A percentile compares a stretch with the other conserved stretches of the same genome.
phyloP scores from a whole-genome alignment of 2,329 filamentous ascomycete genomes.

The Sphaceloma murrayae region DNA sequence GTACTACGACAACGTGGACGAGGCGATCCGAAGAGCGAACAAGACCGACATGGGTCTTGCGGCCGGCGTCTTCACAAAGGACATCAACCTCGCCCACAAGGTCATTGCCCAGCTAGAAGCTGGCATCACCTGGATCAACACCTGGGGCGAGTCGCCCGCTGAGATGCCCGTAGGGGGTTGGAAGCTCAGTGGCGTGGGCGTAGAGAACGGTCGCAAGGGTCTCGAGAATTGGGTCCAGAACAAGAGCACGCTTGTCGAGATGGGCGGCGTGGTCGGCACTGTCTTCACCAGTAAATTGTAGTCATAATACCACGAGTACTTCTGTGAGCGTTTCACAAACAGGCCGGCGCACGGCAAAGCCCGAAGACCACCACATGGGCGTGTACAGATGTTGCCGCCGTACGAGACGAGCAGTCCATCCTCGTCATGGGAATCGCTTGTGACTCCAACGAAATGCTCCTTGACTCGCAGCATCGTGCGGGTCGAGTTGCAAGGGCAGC shows the following conservation, averaged over 20 bases:
- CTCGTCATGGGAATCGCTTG: too few relatives aligned
- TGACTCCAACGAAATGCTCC: too few relatives aligned
- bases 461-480: too few relatives aligned
- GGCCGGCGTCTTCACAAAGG: constrained; percentile 70
- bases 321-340: too few relatives aligned
- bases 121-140: constrained; percentile 87
- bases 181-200: constrained; percentile 81
- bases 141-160: constrained; percentile 83
- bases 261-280: constrained; percentile 59
- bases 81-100: constrained; percentile 63
- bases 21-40: constrained; percentile 65
- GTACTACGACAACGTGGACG: constrained; percentile 59
- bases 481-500: too few relatives aligned
- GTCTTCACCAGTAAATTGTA: constrained; percentile 56
- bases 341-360: too few relatives aligned
- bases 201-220: constrained; percentile 74
- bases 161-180: constrained; percentile 90
- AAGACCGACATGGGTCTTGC: constrained; percentile 68
- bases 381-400: too few relatives aligned
- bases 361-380: too few relatives aligned
- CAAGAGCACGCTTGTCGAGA: constrained; percentile 80
- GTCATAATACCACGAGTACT: too few relatives aligned
- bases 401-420: too few relatives aligned
- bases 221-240: constrained; percentile 76
- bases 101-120: constrained; percentile 64